A percentile compares a stretch with the other conserved stretches of the same genome.
phyloP scores from a whole-genome alignment of 1,284 basidiomycete species.

The Ganoderma boninense region DNA sequence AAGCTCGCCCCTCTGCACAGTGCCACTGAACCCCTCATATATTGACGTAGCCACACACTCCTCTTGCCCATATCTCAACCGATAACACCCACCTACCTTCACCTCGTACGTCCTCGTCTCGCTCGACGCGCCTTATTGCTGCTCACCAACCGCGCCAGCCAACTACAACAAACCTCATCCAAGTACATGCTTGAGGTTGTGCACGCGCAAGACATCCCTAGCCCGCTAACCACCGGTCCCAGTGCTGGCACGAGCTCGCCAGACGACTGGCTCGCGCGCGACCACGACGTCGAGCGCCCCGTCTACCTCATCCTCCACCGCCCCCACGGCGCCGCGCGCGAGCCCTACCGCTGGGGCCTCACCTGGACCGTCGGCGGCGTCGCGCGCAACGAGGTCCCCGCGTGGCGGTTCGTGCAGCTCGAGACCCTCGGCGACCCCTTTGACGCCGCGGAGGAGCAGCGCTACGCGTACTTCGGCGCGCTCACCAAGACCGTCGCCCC shows the following conservation, averaged over 20 bases:
- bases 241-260: slow-evolving; percentile 7
- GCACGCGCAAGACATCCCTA: slow-evolving; percentile 11
- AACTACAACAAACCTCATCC: background rate
- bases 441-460: slow-evolving; percentile 21
- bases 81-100: background rate
- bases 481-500: slow-evolving; percentile 30
- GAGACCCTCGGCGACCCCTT: slow-evolving; percentile 25
- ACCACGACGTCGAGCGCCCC: slow-evolving; percentile 26
- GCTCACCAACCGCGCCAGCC: background rate
- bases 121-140: background rate
- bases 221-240: background rate
- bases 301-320: slow-evolving; percentile 30
- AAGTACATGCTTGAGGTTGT: slow-evolving; percentile 19
- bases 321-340: background rate
- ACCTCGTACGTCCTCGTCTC: background rate
- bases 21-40: background rate
- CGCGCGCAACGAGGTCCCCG: slow-evolving; percentile 14
- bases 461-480: slow-evolving; percentile 29
- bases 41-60: background rate
- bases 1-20: background rate
- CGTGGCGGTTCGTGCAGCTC: slow-evolving; percentile 30
- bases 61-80: background rate
- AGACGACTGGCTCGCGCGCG: slow-evolving; percentile 34
- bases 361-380: slow-evolving; percentile 24
- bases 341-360: slow-evolving; percentile 25